Evolutionary conservation across 1,284 basidiomycete species (phyloP), one percentile per base, ranked within the genome.

Genomic region (Lignosus rhinocerotis): DNA sequence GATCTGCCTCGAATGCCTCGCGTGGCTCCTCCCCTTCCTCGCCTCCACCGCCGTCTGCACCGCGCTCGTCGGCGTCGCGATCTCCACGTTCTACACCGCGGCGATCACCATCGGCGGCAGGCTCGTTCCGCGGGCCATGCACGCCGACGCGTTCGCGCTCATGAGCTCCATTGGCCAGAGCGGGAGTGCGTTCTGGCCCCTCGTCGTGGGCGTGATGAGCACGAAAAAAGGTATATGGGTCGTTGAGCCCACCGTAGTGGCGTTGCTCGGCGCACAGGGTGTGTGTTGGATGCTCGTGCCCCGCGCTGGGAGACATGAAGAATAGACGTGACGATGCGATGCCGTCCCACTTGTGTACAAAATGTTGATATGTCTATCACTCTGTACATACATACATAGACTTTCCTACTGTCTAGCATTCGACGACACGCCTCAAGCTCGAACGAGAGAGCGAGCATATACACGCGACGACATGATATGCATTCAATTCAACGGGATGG

Each of bases 21-120:
- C 70, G 10, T 73, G 71, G 72, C 68, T 69, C 51, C 60, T 72
- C 19, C 70, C 71, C 21, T 51, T 66, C 50, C 61, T 72, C 53
- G 63, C 66, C 10, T 70, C 72, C n/a, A 73, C 71, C 14, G 71
- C 72, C 2, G 58, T 70, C 34, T 71, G 70, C 43, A 72, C 72
- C 6, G 71, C 71, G n/a, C 64, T 73, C 57, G 68, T 73, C 56
- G 72, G 72, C 10, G 64, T 74, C 44, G 68, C 67, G 17, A 72
- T 74, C 64, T 71, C 70, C n/a, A 72, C 72, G 6, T 72, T 73
- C 60, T 74, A 74, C 63, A 60, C 71, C 2, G 67, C 70, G 17
- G 70, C 68, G 42, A 72, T 73, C 53, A 67, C 69, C 39, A 68
- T 60, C 1, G 70, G 66, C 2, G 68, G 69, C 16, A 66, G 66